Evolutionary conservation across 768 basidiomycete species (phyloP), one percentile per base, ranked within the genome.

Genomic region (Heimioporus sp.): DNA sequence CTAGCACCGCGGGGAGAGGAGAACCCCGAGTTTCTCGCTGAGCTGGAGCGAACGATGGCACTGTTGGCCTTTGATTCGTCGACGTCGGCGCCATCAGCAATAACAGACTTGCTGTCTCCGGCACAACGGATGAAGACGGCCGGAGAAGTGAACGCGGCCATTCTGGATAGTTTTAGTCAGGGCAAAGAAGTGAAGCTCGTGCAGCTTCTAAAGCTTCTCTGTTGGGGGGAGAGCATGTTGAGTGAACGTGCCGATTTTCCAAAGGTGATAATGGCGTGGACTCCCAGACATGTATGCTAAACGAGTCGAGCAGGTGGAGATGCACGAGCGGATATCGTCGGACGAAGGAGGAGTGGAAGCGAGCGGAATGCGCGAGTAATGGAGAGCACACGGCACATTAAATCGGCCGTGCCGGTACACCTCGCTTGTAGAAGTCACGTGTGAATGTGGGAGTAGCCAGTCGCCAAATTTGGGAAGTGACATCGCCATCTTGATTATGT

Each of bases 41-140:
- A 98, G 67, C 75, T 98, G 40, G 97, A 99, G 72, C 81, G 86
- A 46, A 96, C 95, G 30, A 98, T 98, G 93, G 90, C 93, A 32
- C 71, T 98, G 43, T 73, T 99, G 35, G 90, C 88, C 38, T 92
- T 92, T 67, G 87, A 90, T 55, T 77, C 83, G 2, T 75, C 80
- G 2, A 74, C 82, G 28, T 56, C 64, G 34, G 62, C 65, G 40
- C 70, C 72, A 13, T 90, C 92, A 20, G 60, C 79, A 21, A 92
- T 97, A 59, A 76, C 83, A 17, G 86, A 92, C 49, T 74, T 98
- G 48, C 71, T 98, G 65, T 86, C 87, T 28, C 87, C 90, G 30
- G 85, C 83, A 19, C 94, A 98, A 67, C 80, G 96, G 45, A 80
- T 92, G 81, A 90, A 88, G 73, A 96, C 95, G n/a, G 95, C 95